phyloP scores from a whole-genome alignment of 108 stramenopile genomes.

The Cyclostephanos invisitatus region DNA sequence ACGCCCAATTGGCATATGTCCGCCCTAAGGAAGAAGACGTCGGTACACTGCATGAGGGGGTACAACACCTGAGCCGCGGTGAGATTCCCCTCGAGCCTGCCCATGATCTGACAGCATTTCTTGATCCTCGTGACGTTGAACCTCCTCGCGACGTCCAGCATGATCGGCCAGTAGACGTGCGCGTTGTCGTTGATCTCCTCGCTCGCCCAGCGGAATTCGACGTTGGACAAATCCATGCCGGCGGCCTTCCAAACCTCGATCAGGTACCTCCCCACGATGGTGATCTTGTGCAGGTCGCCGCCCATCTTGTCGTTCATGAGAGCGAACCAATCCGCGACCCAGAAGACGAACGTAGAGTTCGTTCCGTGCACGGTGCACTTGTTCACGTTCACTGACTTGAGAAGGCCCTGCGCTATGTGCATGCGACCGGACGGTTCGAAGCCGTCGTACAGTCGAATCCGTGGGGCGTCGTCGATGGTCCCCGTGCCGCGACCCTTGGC shows the following conservation, averaged over 20 bases:
- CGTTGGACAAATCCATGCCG: conserved; percentile 97
- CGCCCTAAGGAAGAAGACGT: conserved; percentile 99
- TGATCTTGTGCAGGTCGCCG: conserved; percentile 93
- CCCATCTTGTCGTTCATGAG: conserved; percentile 99
- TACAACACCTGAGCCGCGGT: conserved; percentile 97
- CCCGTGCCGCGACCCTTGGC: conserved; percentile 76
- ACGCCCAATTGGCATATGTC: conserved; percentile 99
- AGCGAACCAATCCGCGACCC: conserved; percentile 99
- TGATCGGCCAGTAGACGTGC: conserved; percentile 87
- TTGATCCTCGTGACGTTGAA: conserved; percentile 94
- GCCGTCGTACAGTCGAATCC: conserved; percentile 94
- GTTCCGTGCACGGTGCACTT: conserved; percentile 87
- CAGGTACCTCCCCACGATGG: conserved; percentile 95
- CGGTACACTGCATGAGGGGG: conserved; percentile 98
- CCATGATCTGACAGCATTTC: conserved; percentile 99
- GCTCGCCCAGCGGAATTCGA: conserved; percentile 98
- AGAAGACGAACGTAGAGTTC: conserved; percentile 95
- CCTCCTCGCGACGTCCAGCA: conserved; percentile 97
- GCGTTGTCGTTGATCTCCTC: conserved; percentile 97
- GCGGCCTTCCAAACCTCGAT: conserved; percentile 99
- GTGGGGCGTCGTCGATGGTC: conserved; percentile 11
- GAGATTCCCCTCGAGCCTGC: conserved; percentile 91
- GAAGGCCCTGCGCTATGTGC: conserved; percentile 99
- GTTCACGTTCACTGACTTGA: conserved; percentile 98
- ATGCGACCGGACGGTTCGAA: conserved; percentile 99